These are phyloP conservation scores for Tolypocladium pustulatum DNA, from an alignment of 2,329 filamentous ascomycete genomes.

Conservation along the genomic window DNA sequence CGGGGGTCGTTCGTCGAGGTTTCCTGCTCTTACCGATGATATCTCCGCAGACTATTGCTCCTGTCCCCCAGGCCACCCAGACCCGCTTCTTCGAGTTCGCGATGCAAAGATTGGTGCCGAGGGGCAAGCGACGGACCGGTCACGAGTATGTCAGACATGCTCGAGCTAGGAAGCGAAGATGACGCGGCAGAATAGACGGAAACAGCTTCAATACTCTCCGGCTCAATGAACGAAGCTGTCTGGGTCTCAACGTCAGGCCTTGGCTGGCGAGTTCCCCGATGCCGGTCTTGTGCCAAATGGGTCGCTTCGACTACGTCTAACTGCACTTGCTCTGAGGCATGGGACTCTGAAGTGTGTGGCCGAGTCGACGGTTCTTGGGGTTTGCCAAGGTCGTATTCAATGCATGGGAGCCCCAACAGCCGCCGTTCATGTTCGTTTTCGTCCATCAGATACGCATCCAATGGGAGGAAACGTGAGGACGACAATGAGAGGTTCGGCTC, in stretches of 20 bases:
- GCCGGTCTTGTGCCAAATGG: background rate
- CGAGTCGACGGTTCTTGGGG: background rate
- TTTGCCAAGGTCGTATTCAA: background rate
- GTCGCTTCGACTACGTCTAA: background rate
- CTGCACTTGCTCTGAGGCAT: background rate
- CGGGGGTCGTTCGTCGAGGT: background rate
- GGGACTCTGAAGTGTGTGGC: background rate
- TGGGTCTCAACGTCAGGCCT: background rate
- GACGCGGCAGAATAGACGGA: background rate
- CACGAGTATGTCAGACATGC: background rate
- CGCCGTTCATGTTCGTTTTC: slow-evolving; percentile 1
- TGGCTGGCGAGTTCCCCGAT: background rate
- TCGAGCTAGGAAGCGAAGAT: background rate
- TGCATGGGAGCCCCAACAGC: background rate
- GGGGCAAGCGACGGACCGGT: background rate
- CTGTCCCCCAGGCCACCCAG: slow-evolving; percentile 3
- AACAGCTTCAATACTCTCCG: background rate
- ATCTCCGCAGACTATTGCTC: background rate
- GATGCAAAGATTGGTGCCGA: slow-evolving; percentile 1
- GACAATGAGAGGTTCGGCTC: background rate
- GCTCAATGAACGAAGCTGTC: background rate
- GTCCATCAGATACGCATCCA: slow-evolving; percentile 1
- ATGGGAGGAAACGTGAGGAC: background rate
- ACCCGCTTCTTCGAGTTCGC: slow-evolving; percentile 3
- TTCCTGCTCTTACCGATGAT: background rate